Evolutionary conservation across 352 stramenopile genomes (phyloP), one percentile per base, ranked within the genome.

Genomic region (Globisporangium takayamanum): DNA sequence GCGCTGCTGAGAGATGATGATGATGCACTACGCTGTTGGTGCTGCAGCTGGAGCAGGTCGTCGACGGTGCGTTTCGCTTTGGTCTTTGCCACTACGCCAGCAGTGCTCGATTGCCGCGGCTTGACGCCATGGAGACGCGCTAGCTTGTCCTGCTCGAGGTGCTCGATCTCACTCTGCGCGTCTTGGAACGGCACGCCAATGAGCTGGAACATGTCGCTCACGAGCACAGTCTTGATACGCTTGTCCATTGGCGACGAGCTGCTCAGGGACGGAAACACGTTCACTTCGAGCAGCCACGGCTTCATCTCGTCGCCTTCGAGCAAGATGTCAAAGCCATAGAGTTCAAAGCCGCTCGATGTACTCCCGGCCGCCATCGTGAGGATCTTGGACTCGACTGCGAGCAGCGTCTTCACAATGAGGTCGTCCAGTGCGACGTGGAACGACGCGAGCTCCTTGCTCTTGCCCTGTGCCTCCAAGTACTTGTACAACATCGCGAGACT

Each of bases 221-320:
- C 63, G 0, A 96, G 75, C 4, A 85, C 76, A n/a, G 81, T 89
- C 66, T 97, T 97, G 68, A 96, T 94, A 37, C 74, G 80, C 50
- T 92, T 92, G 66, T 97, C 88, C 70, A 96, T 85, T 4, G 80
- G 78, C 1, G 78, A 92, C 8, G 73, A 89, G 48, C 85, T 91
- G 55, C 78, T 96, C 10, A 97, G 76, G 5, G 84, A 93, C 36
- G 90, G 90, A 22, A 90, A 93, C 14, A 96, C 78, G 56, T 97
- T 97, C 25, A 97, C 88, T 57, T 97, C 89, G 6, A 97, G 70
- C n/a, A 97, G 61, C 73, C 85, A 92, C 6, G 89, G 87, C 46
- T 75, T 75, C 61, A 96, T 76, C 5, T 71, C 61, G 5, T 80
- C 70, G 5, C 76, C 71, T 58, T 97, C 85, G 12, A 97, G 62